phyloP scores from a whole-genome alignment of 495 filamentous ascomycete species.

The Opeltia flavorubescens region DNA sequence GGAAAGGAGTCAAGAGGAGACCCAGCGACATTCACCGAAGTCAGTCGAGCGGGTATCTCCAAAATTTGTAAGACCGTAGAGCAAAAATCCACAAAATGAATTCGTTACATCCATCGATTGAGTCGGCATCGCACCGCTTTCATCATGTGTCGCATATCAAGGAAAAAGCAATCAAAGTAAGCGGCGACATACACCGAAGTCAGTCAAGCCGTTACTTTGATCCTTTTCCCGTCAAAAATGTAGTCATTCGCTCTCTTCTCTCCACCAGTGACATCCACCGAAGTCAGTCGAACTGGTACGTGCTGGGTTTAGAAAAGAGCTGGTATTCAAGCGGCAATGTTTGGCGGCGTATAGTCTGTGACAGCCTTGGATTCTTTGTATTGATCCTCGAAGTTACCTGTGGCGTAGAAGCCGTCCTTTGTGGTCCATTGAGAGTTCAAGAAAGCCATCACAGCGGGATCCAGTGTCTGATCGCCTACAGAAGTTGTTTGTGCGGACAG shows the following conservation, averaged over 20 bases:
- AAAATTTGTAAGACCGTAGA: not conserved
- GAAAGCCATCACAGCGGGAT: not conserved
- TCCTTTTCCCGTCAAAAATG: not conserved
- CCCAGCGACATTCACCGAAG: not conserved
- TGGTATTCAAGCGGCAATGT: not conserved
- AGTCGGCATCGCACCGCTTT: no score
- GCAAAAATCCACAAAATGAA: not conserved
- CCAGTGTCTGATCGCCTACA: not conserved
- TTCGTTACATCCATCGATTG: not conserved
- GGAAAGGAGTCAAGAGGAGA: no score
- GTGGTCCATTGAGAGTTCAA: not conserved
- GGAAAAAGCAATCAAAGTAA: no score
- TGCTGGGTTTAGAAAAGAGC: no score
- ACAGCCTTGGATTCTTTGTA: not conserved
- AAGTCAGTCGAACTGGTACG: not conserved
- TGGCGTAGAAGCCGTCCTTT: not conserved
- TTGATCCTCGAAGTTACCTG: not conserved
- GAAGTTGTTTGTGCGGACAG: not conserved
- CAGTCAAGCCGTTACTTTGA: constrained; percentile 4
- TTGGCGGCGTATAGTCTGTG: not conserved
- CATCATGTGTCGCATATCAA: no score
- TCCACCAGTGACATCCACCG: not conserved
- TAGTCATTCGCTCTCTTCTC: not conserved
- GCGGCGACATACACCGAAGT: constrained; percentile 9
- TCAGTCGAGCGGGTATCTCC: not conserved